These are phyloP conservation scores for Entomortierella chlamydospora DNA, from an alignment of 192 early-diverging fungal species.

Conservation along the genomic window DNA sequence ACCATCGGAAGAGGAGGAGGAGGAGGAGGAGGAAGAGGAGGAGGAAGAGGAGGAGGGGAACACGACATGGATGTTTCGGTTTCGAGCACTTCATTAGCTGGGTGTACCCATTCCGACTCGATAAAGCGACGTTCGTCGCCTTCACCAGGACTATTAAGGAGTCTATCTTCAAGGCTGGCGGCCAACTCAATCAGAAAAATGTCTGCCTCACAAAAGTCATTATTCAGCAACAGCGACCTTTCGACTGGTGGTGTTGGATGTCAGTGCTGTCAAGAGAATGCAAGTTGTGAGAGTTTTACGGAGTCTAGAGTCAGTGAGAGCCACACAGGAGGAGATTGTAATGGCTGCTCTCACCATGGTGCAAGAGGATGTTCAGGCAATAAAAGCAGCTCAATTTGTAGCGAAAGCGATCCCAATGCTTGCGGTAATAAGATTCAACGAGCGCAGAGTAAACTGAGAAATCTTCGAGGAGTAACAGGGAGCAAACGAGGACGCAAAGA, in stretches of 20 bases:
- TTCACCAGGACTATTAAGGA: slow-evolving; percentile 15
- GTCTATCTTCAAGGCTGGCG: slow-evolving; percentile 28
- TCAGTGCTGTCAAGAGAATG: slow-evolving; percentile 18
- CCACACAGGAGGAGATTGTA: neutral
- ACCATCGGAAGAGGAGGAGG: neutral
- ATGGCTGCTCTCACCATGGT: slow-evolving; percentile 3
- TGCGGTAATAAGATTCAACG: slow-evolving; percentile 7
- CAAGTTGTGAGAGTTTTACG: slow-evolving; percentile 1
- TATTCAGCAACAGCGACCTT: slow-evolving; percentile 31
- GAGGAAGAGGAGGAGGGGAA: too few species aligned
- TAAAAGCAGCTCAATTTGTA: neutral
- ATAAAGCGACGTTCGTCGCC: slow-evolving; percentile 3
- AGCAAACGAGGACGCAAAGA: slow-evolving; percentile 16
- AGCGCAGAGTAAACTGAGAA: slow-evolving; percentile 21
- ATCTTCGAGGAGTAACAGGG: slow-evolving; percentile 11
- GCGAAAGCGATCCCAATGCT: neutral
- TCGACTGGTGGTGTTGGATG: neutral
- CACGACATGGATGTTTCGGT: slow-evolving; percentile 29
- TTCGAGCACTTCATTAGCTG: slow-evolving; percentile 8
- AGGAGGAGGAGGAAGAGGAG: too few species aligned
- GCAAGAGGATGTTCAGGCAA: neutral
- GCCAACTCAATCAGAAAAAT: slow-evolving; percentile 32
- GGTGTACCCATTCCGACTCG: neutral
- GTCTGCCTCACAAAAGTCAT: slow-evolving; percentile 22
- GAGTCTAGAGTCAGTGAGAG: neutral